Conservation (phyloP, 1,139 yeast species). For the Ogataea hybrid region DNA sequence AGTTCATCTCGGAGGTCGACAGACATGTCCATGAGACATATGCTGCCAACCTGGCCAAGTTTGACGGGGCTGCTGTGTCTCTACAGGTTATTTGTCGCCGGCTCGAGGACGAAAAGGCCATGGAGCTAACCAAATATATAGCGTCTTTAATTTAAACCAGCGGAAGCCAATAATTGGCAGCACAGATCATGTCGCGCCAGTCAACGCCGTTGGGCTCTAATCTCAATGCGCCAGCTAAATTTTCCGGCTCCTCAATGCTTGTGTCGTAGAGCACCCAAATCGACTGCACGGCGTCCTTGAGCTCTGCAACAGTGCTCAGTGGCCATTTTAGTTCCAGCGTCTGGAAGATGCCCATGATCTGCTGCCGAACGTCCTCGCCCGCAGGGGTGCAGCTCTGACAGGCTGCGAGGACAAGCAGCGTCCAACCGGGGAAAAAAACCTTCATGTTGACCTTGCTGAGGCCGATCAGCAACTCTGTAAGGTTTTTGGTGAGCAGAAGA, state of each 20-base stretch:
- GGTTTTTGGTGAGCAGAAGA: conserved; percentile 4
- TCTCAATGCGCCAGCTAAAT: conserved; percentile 1
- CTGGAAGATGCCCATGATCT: conserved; percentile 21
- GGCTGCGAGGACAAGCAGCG: conserved; percentile 29
- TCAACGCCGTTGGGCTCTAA: conserved; percentile 13
- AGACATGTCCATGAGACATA: conserved; percentile 11
- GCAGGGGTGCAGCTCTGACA: conserved; percentile 12
- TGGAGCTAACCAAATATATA: conserved; percentile 3
- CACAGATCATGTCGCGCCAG: conserved; percentile 28
- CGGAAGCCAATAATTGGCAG: conserved; percentile 19
- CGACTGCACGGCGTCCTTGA: conserved; percentile 28
- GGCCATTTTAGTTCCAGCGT: conserved; percentile 31
- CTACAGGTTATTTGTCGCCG: conserved; percentile 10
- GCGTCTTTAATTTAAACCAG: conserved; percentile 2
- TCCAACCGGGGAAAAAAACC: conserved; percentile 32
- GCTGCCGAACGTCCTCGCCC: conserved; percentile 18
- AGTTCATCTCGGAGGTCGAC: no score
- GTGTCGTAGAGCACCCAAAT: conserved; percentile 34
- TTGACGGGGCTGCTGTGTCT: conserved; percentile 11
- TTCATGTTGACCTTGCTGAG: conserved; percentile 9
- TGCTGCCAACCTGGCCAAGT: conserved; percentile 4
- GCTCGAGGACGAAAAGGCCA: conserved; percentile 11
- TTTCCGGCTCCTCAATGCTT: conserved; percentile 12
- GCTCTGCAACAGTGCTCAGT: conserved; percentile 20
- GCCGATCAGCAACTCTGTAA: conserved; percentile 3